These are phyloP conservation scores for Alisma plantagoaquatica DNA, from an alignment of 106 monocot species.

Conservation along the genomic window DNA sequence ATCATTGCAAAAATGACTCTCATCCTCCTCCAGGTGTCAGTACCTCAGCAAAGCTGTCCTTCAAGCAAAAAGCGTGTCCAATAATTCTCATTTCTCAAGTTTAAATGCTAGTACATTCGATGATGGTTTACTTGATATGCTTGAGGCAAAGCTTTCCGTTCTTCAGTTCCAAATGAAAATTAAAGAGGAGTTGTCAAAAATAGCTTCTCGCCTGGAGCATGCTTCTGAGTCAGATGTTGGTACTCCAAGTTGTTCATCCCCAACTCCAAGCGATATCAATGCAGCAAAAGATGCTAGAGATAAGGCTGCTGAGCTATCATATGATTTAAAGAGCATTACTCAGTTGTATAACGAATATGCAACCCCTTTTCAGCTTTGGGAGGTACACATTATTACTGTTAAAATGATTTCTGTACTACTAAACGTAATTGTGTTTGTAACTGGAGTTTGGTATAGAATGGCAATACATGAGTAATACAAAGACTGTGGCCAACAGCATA, in stretches of 20 bases:
- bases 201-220: constrained; percentile 47
- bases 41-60: constrained; percentile 93
- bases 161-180: constrained; percentile 90
- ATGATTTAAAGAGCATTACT: constrained; percentile 86
- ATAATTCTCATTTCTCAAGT: constrained; percentile 22
- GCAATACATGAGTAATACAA: too few species aligned
- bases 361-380: constrained; percentile 92
- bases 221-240: constrained; percentile 12
- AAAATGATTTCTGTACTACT: too few species aligned
- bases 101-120: constrained; percentile 38
- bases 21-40: constrained; percentile 38
- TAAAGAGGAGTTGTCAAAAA: constrained; percentile 57
- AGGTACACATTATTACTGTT: constrained; percentile 35
- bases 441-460: too few species aligned
- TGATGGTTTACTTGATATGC: constrained; percentile 73
- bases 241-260: constrained; percentile 24
- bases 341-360: constrained; percentile 98
- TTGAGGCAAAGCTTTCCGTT: constrained; percentile 90
- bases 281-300: constrained; percentile 43
- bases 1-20: neutral
- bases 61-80: constrained; percentile 80
- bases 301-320: constrained; percentile 66
- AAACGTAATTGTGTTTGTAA: too few species aligned
- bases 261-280: constrained; percentile 33
- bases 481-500: too few species aligned